Percentiles rank a stretch among this genome's conserved stretches.
Evolutionary conservation across 176 grass and related monocot genomes (phyloP).

Genomic region (Juncus effusus): DNA sequence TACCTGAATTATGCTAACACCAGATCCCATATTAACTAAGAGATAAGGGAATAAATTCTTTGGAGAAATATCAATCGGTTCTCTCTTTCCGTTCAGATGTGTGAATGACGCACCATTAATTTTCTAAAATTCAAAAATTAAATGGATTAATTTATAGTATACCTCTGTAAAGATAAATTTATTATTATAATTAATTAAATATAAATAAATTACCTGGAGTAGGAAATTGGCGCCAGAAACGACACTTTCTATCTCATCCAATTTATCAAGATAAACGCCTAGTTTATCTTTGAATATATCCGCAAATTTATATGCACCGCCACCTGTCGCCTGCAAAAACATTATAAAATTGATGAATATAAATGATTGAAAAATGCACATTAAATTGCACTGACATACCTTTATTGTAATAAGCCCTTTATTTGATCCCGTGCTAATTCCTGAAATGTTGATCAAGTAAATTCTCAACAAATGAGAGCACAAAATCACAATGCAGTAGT

Average conservation of each 20-base stretch:
- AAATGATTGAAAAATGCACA: conserved; percentile 10
- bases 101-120: conserved; percentile 82
- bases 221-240: conserved; percentile 90
- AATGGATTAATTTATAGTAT: conserved; percentile 16
- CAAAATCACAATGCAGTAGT: not conserved
- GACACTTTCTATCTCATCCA: conserved; percentile 95
- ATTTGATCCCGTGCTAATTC: conserved; percentile 24
- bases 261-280: conserved; percentile 84
- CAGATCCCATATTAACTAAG: conserved; percentile 93
- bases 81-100: conserved; percentile 76
- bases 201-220: conserved; percentile 48
- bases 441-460: conserved; percentile 37
- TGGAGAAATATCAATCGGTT: conserved; percentile 47
- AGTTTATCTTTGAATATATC: conserved; percentile 67
- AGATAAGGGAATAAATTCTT: conserved; percentile 89
- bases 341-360: conserved; percentile 6
- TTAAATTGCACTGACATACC: conserved; percentile 33
- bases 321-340: conserved; percentile 71
- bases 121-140: conserved; percentile 49
- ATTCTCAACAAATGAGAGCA: not conserved
- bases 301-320: conserved; percentile 84
- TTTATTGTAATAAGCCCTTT: conserved; percentile 41
- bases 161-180: not conserved
- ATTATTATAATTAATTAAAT: not conserved
- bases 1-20: conserved; percentile 96